These are phyloP conservation scores for Fistulifera solaris DNA, from an alignment of 108 stramenopile species.

Conservation along the genomic window DNA sequence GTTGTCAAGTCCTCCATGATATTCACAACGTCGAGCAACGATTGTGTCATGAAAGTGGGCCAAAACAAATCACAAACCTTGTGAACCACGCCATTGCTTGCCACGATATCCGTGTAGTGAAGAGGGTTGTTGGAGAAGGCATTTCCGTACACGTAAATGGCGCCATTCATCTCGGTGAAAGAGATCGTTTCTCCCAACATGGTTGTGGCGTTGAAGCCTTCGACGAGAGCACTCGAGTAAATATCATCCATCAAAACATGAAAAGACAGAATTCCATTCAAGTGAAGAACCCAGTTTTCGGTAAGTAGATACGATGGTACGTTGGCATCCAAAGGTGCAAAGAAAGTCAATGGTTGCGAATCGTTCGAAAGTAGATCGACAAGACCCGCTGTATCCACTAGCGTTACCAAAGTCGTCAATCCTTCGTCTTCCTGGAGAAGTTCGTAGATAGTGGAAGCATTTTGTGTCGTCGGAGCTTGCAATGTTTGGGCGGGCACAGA, in stretches of 20 bases:
- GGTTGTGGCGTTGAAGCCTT: background rate
- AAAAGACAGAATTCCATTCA: conserved; percentile 8
- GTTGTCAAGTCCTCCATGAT: background rate
- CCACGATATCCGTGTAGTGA: conserved; percentile 9
- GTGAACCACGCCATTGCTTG: conserved; percentile 27
- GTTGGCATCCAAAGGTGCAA: no score
- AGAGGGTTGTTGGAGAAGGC: background rate
- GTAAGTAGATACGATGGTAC: no score
- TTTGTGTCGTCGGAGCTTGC: no score
- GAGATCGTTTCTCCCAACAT: no score
- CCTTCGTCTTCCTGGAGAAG: no score
- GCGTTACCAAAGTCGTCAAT: no score
- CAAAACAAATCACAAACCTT: conserved; percentile 20
- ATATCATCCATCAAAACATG: conserved; percentile 10
- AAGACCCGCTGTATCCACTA: no score
- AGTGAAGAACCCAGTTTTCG: background rate
- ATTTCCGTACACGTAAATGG: background rate
- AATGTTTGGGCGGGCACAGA: no score
- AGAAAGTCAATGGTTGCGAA: no score
- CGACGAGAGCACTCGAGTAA: background rate
- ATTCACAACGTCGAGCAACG: background rate
- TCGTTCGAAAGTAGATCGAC: no score
- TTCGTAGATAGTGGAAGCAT: no score
- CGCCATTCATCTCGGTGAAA: no score
- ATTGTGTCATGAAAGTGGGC: conserved; percentile 7